Conservation (phyloP, 129 eudicot genomes). For the Calendula officinalis region DNA sequence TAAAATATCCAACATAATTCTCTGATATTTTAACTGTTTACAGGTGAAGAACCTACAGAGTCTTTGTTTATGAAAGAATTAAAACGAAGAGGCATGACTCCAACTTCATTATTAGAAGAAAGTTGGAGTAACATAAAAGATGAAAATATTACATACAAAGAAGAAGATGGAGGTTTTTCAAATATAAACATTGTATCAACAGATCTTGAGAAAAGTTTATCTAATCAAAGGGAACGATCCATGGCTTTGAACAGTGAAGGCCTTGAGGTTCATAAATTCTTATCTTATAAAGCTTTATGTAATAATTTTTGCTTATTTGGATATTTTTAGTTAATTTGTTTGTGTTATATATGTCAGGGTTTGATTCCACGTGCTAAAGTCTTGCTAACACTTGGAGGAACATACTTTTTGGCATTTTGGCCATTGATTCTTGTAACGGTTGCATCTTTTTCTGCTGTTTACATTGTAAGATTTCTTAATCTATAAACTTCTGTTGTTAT, state of each 20-base stretch:
- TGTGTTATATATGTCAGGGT: conserved; percentile 45
- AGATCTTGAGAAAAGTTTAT: conserved; percentile 48
- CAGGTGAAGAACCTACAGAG: conserved; percentile 80
- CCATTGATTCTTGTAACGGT: conserved; percentile 61
- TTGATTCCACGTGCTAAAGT: conserved; percentile 78
- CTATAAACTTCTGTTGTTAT: neutral
- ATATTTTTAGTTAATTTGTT: neutral
- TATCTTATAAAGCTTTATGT: neutral
- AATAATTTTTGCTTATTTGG: neutral
- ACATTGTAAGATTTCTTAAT: conserved; percentile 48
- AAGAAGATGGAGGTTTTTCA: conserved; percentile 54
- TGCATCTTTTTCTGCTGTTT: conserved; percentile 55
- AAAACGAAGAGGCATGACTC: conserved; percentile 64
- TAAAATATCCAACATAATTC: neutral
- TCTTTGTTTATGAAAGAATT: conserved; percentile 80
- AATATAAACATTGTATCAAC: conserved; percentile 46
- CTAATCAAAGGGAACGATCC: conserved; percentile 64
- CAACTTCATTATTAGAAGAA: conserved; percentile 71
- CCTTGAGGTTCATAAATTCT: conserved; percentile 54
- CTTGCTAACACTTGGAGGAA: conserved; percentile 74
- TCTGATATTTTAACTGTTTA: conserved; percentile 3
- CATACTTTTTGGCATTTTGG: conserved; percentile 75
- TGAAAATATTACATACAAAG: conserved; percentile 47
- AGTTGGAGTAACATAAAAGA: conserved; percentile 31
- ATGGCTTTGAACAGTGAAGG: conserved; percentile 87